A percentile compares a stretch with the other conserved stretches of the same genome.
phyloP scores from a whole-genome alignment of 805 yeast genomes.

The Blastobotrys peoriensis region DNA sequence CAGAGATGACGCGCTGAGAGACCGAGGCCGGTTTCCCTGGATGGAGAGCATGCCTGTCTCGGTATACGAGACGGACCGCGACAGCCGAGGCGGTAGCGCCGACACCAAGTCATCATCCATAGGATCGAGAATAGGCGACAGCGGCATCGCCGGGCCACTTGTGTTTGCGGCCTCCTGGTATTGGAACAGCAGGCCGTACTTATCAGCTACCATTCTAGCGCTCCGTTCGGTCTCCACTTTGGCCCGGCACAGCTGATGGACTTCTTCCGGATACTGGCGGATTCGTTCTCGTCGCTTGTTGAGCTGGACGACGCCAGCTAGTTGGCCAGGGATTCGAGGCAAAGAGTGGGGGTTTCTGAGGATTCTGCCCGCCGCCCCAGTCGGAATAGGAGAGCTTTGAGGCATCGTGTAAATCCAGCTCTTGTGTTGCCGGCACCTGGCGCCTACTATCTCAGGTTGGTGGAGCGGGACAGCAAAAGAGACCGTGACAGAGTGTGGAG shows the following conservation, averaged over 20 bases:
- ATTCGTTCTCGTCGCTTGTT: conserved; percentile 19
- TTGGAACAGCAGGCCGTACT: not conserved
- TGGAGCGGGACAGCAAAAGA: too few relatives aligned
- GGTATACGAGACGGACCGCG: not conserved
- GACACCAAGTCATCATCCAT: not conserved
- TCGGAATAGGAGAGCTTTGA: conserved; percentile 17
- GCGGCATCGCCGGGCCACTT: not conserved
- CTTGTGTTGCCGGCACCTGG: too few relatives aligned
- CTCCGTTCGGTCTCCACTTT: conserved; percentile 12
- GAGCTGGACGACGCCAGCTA: conserved; percentile 14
- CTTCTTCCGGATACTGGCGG: conserved; percentile 14
- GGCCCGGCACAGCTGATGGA: conserved; percentile 7
- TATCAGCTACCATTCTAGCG: conserved; percentile 9
- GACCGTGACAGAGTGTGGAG: too few relatives aligned
- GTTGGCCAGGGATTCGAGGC: conserved; percentile 18
- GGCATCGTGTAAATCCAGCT: too few relatives aligned
- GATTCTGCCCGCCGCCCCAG: conserved; percentile 22
- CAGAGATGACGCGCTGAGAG: not conserved
- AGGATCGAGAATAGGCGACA: not conserved
- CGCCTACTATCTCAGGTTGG: too few relatives aligned
- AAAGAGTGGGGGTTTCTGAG: conserved; percentile 22
- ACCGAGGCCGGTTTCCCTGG: not conserved
- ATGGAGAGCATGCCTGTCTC: not conserved
- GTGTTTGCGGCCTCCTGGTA: not conserved
- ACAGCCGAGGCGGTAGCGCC: not conserved